phyloP scores from a whole-genome alignment of 768 basidiomycete species.

The Psilocybe cyanescens region DNA sequence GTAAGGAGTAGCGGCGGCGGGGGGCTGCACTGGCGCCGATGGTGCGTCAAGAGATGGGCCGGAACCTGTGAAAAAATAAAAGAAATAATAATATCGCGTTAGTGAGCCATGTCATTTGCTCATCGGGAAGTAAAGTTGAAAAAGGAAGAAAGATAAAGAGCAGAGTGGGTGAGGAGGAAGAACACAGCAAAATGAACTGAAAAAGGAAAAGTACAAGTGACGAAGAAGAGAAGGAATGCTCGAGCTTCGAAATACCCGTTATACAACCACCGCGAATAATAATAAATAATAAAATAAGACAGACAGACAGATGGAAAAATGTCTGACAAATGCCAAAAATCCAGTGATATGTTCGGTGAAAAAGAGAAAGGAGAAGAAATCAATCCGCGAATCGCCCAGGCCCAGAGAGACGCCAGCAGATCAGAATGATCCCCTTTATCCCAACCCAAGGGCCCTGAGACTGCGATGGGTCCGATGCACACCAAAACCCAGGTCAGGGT shows the following conservation, averaged over 20 bases:
- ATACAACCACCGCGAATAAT: background rate
- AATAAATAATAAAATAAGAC: background rate
- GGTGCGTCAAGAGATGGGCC: conserved; percentile 10
- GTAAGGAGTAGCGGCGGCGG: conserved; percentile 29
- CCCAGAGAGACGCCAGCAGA: no score
- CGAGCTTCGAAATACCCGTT: background rate
- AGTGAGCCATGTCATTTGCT: background rate
- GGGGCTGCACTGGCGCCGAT: conserved; percentile 13
- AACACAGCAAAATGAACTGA: background rate
- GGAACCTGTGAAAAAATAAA: background rate
- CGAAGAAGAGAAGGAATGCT: background rate
- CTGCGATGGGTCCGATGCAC: no score
- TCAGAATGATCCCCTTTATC: no score
- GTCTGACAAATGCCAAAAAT: no score
- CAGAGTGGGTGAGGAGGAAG: background rate
- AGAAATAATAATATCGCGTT: background rate
- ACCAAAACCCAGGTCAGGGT: no score
- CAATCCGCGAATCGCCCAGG: no score
- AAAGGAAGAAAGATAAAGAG: background rate
- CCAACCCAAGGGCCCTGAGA: no score
- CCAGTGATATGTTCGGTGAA: no score
- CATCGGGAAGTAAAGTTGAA: background rate
- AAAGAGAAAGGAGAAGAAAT: no score
- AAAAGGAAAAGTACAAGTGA: conserved; percentile 3
- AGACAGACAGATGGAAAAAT: background rate